Evolutionary conservation across 805 yeast genomes (phyloP).

Genomic region (Saccharomyces eubayanus): DNA sequence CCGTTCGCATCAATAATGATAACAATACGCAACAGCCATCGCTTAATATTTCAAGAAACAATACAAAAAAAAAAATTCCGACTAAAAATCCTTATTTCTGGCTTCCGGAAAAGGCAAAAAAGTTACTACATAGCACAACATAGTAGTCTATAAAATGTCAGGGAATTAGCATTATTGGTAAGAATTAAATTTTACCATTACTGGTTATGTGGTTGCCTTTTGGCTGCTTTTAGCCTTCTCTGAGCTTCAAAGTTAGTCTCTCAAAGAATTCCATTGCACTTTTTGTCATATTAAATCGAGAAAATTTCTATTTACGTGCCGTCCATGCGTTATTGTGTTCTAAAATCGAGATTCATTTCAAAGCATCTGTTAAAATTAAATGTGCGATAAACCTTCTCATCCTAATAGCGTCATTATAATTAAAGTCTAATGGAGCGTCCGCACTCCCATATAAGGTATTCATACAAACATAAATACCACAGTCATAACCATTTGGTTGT

Average conservation of each 20-base stretch:
- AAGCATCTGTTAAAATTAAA: slow-evolving; percentile 11
- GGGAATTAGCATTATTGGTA: too few relatives aligned
- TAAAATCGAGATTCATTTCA: neutral
- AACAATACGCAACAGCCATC: too few relatives aligned
- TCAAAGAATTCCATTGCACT: neutral
- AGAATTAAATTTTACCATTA: too few relatives aligned
- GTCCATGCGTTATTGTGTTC: neutral
- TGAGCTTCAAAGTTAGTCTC: neutral
- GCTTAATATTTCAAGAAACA: too few relatives aligned
- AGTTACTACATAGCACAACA: too few relatives aligned
- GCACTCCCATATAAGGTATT: slow-evolving; percentile 56
- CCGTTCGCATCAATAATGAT: too few relatives aligned
- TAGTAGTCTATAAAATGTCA: too few relatives aligned
- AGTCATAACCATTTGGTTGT: slow-evolving; percentile 84
- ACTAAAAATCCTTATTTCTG: too few relatives aligned
- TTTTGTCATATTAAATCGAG: neutral
- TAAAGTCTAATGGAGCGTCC: slow-evolving; percentile 42
- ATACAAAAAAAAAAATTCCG: too few relatives aligned
- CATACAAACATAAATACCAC: slow-evolving; percentile 89
- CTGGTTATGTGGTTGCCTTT: too few relatives aligned
- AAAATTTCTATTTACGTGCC: neutral
- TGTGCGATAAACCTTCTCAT: slow-evolving; percentile 45
- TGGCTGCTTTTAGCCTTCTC: too few relatives aligned
- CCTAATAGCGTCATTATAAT: slow-evolving; percentile 59
- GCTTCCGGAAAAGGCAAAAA: too few relatives aligned